Base-by-base conservation (phyloP, 2,329 filamentous ascomycete genomes). In the Amesomyces nigricolor region DNA sequence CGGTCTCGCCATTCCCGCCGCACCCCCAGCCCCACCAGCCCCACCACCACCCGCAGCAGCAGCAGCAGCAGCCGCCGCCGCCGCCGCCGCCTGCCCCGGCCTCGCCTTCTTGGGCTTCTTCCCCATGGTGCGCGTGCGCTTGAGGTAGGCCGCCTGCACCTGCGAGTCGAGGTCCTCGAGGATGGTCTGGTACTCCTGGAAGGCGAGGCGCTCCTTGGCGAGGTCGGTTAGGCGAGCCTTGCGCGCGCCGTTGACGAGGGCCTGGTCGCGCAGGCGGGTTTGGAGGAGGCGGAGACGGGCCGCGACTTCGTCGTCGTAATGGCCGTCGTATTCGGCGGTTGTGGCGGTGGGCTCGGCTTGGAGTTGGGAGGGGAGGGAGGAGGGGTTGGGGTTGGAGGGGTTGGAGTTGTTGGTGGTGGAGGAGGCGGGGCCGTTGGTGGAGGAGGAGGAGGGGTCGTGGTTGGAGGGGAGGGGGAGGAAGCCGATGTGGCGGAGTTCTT, bases 141-240 rank as follows among this genome's bases (percentile, higher is more conserved):
- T 99, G 44, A 95, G 84, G 67, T 97, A 99, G 3, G 94, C 92
- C 50, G 89, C 87, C 67, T 97, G 91, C 42, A 97, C 91, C 69
- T 97, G 94, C 42, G 86, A 85, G 75, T 99, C 94, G 19, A 99
- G 84, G 69, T 99, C 94, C 68, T 99, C 94, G 49, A 95, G 86
- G 64, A 99, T 99, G 54, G 91, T 96, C 70, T 87, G 88, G 75
- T 96, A 99, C 70, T 99, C 94, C 68, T 99, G 94, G 73, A 94
- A 86, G 0, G 94, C 94, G 83, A 99, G 92, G 62, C 90, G 86
- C 69, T 96, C 91, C 64, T 91, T 88, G 7, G 94, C 89, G 29
- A 96, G 79, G 38, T 96, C 91, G 1, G 89, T 84, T 10, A 99
- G 78, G 2, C 91, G 83, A 6, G 89, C 80, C 72, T 97, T 97